A percentile compares a stretch with the other conserved stretches of the same genome.
These are phyloP conservation scores for sorghum (Sorghum bicolor) DNA, from an alignment of 176 grass and related monocot species.

Conservation along the genomic window DNA sequence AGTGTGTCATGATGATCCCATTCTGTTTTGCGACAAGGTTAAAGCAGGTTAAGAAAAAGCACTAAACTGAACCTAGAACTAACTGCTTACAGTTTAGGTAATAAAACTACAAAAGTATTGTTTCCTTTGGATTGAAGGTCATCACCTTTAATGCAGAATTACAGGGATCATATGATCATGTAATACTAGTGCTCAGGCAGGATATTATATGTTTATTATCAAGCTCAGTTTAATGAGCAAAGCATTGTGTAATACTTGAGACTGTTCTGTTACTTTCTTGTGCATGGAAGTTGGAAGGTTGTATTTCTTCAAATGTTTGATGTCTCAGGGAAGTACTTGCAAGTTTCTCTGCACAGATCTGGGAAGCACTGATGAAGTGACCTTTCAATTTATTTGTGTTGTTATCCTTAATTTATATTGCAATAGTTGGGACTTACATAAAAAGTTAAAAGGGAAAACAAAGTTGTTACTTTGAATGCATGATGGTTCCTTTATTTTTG, in stretches of 20 bases:
- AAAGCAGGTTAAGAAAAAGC: neutral
- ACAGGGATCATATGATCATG: constrained; percentile 25
- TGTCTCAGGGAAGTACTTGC: neutral
- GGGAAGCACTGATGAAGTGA: constrained; percentile 11
- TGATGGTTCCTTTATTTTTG: neutral
- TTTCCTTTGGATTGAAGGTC: neutral
- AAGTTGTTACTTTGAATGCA: neutral
- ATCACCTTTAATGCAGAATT: neutral
- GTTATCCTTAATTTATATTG: neutral
- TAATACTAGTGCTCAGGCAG: neutral
- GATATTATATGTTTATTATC: neutral
- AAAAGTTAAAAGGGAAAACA: neutral
- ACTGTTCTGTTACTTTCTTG: neutral
- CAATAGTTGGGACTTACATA: neutral
- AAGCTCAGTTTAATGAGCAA: constrained; percentile 24
- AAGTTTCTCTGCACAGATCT: constrained; percentile 5
- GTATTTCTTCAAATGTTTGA: neutral
- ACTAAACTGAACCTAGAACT: neutral
- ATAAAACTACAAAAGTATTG: constrained; percentile 3
- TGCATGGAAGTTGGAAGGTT: constrained; percentile 29
- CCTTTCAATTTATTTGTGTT: neutral
- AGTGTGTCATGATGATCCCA: neutral
- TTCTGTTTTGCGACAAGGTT: constrained; percentile 7
- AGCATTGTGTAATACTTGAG: neutral
- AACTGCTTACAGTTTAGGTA: constrained; percentile 7